Conservation (phyloP, 2,329 filamentous ascomycete genomes). For the Stagonosporopsis tanaceti region DNA sequence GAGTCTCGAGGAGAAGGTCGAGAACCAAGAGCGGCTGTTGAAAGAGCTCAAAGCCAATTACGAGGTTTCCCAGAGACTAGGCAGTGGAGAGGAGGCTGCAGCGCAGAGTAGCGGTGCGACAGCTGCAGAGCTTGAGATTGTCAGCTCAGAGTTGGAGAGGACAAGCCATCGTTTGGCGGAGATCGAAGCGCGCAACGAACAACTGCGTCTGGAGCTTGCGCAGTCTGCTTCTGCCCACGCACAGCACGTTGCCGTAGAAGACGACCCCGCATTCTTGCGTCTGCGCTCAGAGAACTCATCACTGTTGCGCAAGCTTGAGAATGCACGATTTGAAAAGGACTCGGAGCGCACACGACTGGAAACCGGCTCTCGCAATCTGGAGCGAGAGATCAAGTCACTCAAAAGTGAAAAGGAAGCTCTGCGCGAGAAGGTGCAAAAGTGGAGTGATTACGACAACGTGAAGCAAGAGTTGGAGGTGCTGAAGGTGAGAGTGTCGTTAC, state of each 20-base stretch:
- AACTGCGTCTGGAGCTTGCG: conserved; percentile 87
- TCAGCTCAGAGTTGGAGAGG: conserved; percentile 88
- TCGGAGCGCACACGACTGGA: conserved; percentile 79
- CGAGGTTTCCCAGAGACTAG: conserved; percentile 91
- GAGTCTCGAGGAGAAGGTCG: conserved; percentile 88
- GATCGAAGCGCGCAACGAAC: conserved; percentile 92
- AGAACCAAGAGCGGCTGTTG: conserved; percentile 89
- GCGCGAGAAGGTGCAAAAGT: conserved; percentile 83
- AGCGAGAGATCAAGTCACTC: conserved; percentile 77
- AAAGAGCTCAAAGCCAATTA: conserved; percentile 97
- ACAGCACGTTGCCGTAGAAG: conserved; percentile 74
- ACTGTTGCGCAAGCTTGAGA: conserved; percentile 86
- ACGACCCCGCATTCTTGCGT: conserved; percentile 87
- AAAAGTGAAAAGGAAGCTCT: conserved; percentile 83
- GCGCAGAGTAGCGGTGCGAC: conserved; percentile 70
- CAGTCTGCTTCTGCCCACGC: conserved; percentile 78
- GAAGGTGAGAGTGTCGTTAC: conserved; percentile 60
- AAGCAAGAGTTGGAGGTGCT: conserved; percentile 96
- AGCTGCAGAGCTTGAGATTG: conserved; percentile 91
- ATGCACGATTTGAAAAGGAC: conserved; percentile 82
- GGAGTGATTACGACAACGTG: conserved; percentile 93
- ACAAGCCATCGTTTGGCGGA: conserved; percentile 88
- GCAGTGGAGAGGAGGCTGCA: conserved; percentile 71
- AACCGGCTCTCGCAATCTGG: conserved; percentile 75
- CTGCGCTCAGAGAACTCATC: conserved; percentile 93